Evolutionary conservation across 805 yeast genomes (phyloP).

Genomic region (Nakazawaea wickerhamii): DNA sequence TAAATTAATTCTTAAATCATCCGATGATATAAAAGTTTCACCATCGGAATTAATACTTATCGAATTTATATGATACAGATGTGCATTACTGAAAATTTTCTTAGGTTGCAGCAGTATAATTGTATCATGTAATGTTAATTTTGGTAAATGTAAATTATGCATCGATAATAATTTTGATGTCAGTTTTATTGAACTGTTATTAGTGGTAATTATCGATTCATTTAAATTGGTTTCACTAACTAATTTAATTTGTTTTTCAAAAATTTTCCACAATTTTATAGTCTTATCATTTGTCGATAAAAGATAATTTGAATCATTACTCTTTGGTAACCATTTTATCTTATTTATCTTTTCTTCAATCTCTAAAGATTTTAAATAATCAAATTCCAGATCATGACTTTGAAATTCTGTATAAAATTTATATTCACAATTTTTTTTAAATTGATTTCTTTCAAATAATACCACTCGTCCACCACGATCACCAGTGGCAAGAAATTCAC

Average conservation of each 20-base stretch:
- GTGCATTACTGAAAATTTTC: conserved; percentile 89
- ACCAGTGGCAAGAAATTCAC: conserved; percentile 95
- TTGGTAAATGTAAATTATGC: conserved; percentile 67
- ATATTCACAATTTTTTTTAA: conserved; percentile 81
- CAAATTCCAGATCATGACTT: conserved; percentile 97
- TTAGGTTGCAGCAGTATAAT: conserved; percentile 94
- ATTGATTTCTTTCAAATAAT: conserved; percentile 80
- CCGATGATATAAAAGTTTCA: conserved; percentile 89
- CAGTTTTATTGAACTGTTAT: no score
- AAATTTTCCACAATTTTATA: conserved; percentile 95
- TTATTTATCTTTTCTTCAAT: conserved; percentile 98
- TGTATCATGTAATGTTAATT: conserved; percentile 88
- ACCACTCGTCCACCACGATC: conserved; percentile 99
- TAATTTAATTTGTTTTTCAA: conserved; percentile 85
- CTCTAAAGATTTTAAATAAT: conserved; percentile 89
- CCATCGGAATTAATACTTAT: conserved; percentile 92
- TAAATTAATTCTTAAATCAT: conserved; percentile 89
- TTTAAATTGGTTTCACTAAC: conserved; percentile 87
- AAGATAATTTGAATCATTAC: conserved; percentile 84
- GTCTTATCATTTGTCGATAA: conserved; percentile 95
- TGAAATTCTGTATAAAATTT: conserved; percentile 95
- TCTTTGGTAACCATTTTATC: conserved; percentile 90
- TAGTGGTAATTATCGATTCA: conserved; percentile 6
- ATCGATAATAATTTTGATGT: conserved; percentile 23
- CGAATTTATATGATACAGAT: conserved; percentile 96